These are phyloP conservation scores for Xerocomus spinulosus DNA, from an alignment of 768 basidiomycete species.

Conservation along the genomic window DNA sequence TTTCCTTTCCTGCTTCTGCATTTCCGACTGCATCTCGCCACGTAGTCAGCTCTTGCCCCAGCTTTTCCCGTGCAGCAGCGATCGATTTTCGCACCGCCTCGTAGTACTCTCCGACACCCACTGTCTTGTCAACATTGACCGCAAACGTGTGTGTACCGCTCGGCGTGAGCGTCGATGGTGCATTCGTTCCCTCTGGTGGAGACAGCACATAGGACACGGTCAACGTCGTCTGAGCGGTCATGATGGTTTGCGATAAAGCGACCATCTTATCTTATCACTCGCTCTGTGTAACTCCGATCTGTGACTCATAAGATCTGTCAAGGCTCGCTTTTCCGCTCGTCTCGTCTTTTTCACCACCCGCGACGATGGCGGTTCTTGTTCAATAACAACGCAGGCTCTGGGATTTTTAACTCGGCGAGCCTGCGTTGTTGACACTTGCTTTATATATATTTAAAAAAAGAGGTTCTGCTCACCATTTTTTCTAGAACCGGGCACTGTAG, in stretches of 20 bases:
- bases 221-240: constrained; percentile 13
- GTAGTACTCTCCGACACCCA: constrained; percentile 39
- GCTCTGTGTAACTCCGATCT: constrained; percentile 17
- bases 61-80: constrained; percentile 43
- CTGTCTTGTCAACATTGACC: constrained; percentile 18
- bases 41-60: constrained; percentile 65
- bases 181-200: constrained; percentile 17
- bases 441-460: not conserved
- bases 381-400: constrained; percentile 47
- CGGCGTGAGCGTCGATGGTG: constrained; percentile 18
- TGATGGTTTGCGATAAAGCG: constrained; percentile 7
- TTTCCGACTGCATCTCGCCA: constrained; percentile 75
- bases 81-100: constrained; percentile 45
- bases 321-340: not conserved
- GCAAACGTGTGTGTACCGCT: constrained; percentile 25
- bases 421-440: constrained; percentile 15
- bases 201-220: constrained; percentile 21
- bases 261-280: constrained; percentile 24
- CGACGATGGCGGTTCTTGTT: constrained; percentile 48
- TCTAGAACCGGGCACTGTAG: no score
- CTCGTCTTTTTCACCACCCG: constrained; percentile 2
- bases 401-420: constrained; percentile 11
- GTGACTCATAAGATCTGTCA: not conserved
- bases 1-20: constrained; percentile 58
- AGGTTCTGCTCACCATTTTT: not conserved